A percentile compares a stretch with the other conserved stretches of the same genome.
phyloP scores from a whole-genome alignment of 1,284 basidiomycete species.

The Cystobasidiaceae sp. region DNA sequence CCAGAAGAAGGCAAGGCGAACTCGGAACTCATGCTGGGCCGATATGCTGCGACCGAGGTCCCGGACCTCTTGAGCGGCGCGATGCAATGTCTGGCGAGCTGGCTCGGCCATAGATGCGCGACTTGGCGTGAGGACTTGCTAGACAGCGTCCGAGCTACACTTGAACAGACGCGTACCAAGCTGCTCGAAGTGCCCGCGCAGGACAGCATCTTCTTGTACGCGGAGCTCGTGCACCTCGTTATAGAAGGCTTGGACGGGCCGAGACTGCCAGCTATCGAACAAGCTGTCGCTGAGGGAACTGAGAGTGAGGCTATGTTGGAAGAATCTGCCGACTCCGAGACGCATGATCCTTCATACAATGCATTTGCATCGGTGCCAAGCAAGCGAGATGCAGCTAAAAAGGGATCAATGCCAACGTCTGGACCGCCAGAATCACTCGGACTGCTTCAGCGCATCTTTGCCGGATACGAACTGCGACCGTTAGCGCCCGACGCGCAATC shows the following conservation, averaged over 20 bases:
- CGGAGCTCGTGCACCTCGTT: not conserved
- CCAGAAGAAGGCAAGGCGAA: not conserved
- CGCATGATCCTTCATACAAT: not conserved
- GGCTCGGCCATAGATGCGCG: not conserved
- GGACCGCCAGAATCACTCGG: slow-evolving; percentile 75
- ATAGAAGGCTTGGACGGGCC: too few species aligned
- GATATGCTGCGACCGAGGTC: not conserved
- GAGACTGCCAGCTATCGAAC: not conserved
- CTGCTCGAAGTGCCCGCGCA: not conserved
- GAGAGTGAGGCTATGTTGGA: not conserved
- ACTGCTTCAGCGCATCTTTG: slow-evolving; percentile 76
- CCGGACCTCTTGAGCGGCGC: not conserved
- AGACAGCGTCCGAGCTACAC: not conserved
- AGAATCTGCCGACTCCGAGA: not conserved
- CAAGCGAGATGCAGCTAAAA: not conserved
- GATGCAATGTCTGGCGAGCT: slow-evolving; percentile 6
- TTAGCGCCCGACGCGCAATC: slow-evolving; percentile 74
- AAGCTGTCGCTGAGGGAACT: not conserved
- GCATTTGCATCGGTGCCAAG: slow-evolving; percentile 7
- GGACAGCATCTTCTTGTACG: too few species aligned
- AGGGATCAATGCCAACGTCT: not conserved
- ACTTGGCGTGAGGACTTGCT: not conserved
- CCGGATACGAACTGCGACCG: slow-evolving; percentile 74
- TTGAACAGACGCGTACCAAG: too few species aligned
- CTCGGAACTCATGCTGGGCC: not conserved